Percentiles rank a stretch among this genome's conserved stretches.
These are phyloP conservation scores for Ogataea nitratoaversa DNA, from an alignment of 805 yeast genomes.

Conservation along the genomic window DNA sequence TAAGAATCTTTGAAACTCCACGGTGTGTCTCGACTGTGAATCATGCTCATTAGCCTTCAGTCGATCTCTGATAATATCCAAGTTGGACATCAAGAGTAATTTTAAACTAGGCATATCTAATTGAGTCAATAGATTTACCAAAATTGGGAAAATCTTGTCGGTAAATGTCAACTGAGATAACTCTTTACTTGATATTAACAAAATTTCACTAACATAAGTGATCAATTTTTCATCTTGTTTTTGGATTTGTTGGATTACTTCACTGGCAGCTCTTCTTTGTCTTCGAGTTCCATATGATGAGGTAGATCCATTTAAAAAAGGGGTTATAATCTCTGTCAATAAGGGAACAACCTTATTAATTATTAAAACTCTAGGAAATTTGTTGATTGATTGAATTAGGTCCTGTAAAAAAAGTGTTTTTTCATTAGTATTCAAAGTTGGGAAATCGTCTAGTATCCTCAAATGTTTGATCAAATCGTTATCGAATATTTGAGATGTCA, in stretches of 20 bases:
- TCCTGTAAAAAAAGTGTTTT: conserved; percentile 66
- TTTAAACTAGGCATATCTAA: conserved; percentile 28
- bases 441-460: conserved; percentile 76
- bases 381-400: conserved; percentile 45
- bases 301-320: no score
- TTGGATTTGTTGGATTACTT: conserved; percentile 8
- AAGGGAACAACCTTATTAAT: conserved; percentile 74
- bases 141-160: conserved; percentile 55
- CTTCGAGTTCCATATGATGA: no score
- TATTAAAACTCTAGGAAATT: conserved; percentile 55
- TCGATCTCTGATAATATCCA: conserved; percentile 24
- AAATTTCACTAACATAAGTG: conserved; percentile 46
- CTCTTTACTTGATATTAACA: conserved; percentile 57
- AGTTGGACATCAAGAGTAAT: conserved; percentile 26
- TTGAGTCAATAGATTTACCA: conserved; percentile 27
- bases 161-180: conserved; percentile 76
- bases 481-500: conserved; percentile 72
- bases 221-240: conserved; percentile 35
- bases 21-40: conserved; percentile 18
- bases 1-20: conserved; percentile 27
- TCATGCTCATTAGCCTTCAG: conserved; percentile 26
- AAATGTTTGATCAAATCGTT: conserved; percentile 79
- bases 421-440: conserved; percentile 67
- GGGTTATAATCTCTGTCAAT: conserved; percentile 47
- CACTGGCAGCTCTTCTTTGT: conserved; percentile 14